Evolutionary conservation across 345 rosid species (phyloP), one percentile per base, ranked within the genome.

Genomic region (Eutrema heterophyllum): DNA sequence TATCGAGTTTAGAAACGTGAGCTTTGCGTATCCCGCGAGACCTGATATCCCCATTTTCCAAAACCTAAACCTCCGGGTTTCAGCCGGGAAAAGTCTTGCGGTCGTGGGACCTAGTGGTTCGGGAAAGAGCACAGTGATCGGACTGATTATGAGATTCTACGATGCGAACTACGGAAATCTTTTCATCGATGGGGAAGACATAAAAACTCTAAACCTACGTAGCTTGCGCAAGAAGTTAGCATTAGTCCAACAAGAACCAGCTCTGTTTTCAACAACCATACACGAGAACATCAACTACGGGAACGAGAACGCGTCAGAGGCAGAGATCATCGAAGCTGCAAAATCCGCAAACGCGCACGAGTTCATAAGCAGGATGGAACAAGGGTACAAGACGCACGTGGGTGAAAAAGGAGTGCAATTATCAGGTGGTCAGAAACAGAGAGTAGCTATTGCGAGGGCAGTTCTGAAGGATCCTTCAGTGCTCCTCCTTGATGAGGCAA

Each of bases 341-440:
- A 86, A 84, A 78, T 85, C 88, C 6, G 93, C 96, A 2, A 86
- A 93, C 38, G 97, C 93, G n/a, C 90, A 93, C 39, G 87, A 78
- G 36, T 93, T 93, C 81, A 87, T 90, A 66, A 84, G 80, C 80
- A 82, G 78, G 76, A 85, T 93, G 91, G 86, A 89, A 4, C 81
- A 87, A 33, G 96, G 97, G 8, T 93, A 93, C 74, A 41, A 82
- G 32, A 93, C 96, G 6, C 69, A 86, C 45, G 98, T 87, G 2
- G 97, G 97, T 9, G 86, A 93, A 12, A 84, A 86, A 38, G 96
- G 98, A 15, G 73, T 86, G 65, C 96, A 93, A 60, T 68, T 90
- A 76, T 93, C 97, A 40, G 97, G 96, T 11, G 98, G 92, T 9
- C 97, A 90, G 78, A 90, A 90, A 72, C 98, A 90, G 60, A 85